Evolutionary conservation across 768 basidiomycete genomes (phyloP), one percentile per base, ranked within the genome.

Genomic region (Leccinum barrowsii): DNA sequence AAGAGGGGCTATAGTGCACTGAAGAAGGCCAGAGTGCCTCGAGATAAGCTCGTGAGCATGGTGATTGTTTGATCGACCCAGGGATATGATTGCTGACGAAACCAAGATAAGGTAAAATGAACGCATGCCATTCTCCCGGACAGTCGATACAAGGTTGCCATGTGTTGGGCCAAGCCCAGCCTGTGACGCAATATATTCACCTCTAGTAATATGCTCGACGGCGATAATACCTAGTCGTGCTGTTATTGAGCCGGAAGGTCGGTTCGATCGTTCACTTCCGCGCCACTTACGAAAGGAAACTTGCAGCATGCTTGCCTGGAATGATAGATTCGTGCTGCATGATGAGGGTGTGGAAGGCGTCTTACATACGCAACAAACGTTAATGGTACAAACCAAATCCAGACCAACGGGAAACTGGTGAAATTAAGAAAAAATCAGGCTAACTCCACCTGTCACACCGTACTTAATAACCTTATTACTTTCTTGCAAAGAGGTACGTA

Each of bases 371-470:
- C 57, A 60, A 56, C 22, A 19, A 70, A 70, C 59, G 47, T 60
- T 65, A 60, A 42, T 49, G 5, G 26, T 59, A 60, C 56, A 59
- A 52, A 58, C 47, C 55, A 50, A 40, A 54, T 56, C 50, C 60
- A 50, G 42, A 35, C 63, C 50, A 40, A 58, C 55, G 49, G 54
- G 50, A 61, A 22, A 44, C 11, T 44, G 32, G 10, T 22, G 54
- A 35, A 37, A 34, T 17, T 13, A 4, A 42, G 13, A 50, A 24
- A 50, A 17, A 54, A 63, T 79, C 71, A 81, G 53, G 71, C 67
- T 62, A 73, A 65, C 70, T 85, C 80, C 57, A 85, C 85, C 84
- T 85, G 67, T 51, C 56, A 44, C 50, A 52, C 40, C 59, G 60
- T 54, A 60, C 50, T 67, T 63, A 70, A 63, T 58, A 62, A 69